Evolutionary conservation across 1,284 basidiomycete genomes (phyloP), one percentile per base, ranked within the genome.

Genomic region (Vanrija sp.): DNA sequence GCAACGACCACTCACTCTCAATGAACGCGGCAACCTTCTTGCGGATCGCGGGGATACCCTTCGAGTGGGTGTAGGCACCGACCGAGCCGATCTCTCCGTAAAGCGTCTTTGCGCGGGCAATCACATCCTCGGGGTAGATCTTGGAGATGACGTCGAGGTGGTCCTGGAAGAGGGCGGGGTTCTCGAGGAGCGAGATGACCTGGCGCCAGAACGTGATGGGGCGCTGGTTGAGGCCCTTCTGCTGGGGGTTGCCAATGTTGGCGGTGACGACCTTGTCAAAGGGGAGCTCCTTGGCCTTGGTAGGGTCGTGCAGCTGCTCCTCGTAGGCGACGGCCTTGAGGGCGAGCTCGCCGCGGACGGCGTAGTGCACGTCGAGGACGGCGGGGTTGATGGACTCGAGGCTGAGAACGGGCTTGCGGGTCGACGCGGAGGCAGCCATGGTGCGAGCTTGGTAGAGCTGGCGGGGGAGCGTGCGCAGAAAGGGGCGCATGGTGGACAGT

Each of bases 211-310:
- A 98, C 8, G 95, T 97, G 59, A 98, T 84, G 1, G 94, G 91
- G 20, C 86, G 84, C 75, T 98, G 96, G 73, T 97, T 86, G 42
- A 98, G 81, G 1, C 89, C 91, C 69, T 87, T 87, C 77, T 97
- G 95, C 77, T 98, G 95, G 0, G 95, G 95, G 73, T 98, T 98
- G 9, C 95, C 95, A 56, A 98, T 98, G 78, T 98, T 98, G 62
- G 92, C 91, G 22, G 85, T 89, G 71, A 98, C 92, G 74, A 98
- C 82, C 64, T 85, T 85, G 69, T 85, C 82, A 73, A 98, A 98
- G 20, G 92, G 90, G 18, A 98, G 81, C 19, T 67, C 47, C 55
- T 84, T 78, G 56, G 80, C 73, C 24, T 53, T 51, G 43, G 43
- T 42, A 8, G 77, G 74, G 37, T 80, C 75, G 67, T 84, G 82